These are phyloP conservation scores for Exophiala phaeomuriformis DNA, from an alignment of 2,329 filamentous ascomycete genomes.

Conservation along the genomic window DNA sequence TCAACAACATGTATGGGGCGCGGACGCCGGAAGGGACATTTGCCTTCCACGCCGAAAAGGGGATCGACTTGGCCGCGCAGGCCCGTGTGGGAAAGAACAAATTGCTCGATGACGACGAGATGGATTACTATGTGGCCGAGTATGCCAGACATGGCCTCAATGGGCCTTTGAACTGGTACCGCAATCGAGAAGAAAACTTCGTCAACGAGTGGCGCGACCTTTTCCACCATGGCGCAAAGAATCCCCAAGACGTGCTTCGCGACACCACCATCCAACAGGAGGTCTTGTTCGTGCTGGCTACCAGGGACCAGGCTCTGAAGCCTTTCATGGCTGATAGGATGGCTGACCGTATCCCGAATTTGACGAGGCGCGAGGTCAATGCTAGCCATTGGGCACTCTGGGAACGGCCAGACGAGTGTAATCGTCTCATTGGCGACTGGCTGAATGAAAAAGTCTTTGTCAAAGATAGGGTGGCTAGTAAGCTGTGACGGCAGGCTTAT, in stretches of 20 bases:
- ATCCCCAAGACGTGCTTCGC: not conserved
- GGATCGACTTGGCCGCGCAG: slow-evolving; percentile 59
- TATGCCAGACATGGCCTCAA: slow-evolving; percentile 66
- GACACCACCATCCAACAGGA: slow-evolving; percentile 18
- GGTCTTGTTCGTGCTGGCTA: slow-evolving; percentile 67
- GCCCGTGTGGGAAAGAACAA: slow-evolving; percentile 43
- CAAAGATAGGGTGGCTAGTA: slow-evolving; percentile 34
- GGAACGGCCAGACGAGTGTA: slow-evolving; percentile 64
- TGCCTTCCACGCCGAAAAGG: slow-evolving; percentile 54
- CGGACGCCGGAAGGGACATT: slow-evolving; percentile 48
- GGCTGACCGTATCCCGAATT: slow-evolving; percentile 49
- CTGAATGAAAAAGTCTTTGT: slow-evolving; percentile 50
- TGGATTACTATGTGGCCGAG: slow-evolving; percentile 68
- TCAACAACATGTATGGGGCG: slow-evolving; percentile 66
- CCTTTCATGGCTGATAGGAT: slow-evolving; percentile 65
- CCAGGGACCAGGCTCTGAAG: slow-evolving; percentile 63
- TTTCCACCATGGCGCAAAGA: slow-evolving; percentile 15
- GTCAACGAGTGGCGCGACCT: slow-evolving; percentile 58
- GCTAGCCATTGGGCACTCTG: slow-evolving; percentile 76
- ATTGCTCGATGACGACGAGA: slow-evolving; percentile 59
- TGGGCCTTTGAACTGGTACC: slow-evolving; percentile 85
- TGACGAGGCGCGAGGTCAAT: slow-evolving; percentile 60
- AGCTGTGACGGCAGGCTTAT: slow-evolving; percentile 3
- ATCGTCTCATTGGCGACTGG: slow-evolving; percentile 61
- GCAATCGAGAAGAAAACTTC: slow-evolving; percentile 63